Evolutionary conservation across 208 protist genomes (phyloP), one percentile per base, ranked within the genome.

Genomic region (Leishmania braziliensis): DNA sequence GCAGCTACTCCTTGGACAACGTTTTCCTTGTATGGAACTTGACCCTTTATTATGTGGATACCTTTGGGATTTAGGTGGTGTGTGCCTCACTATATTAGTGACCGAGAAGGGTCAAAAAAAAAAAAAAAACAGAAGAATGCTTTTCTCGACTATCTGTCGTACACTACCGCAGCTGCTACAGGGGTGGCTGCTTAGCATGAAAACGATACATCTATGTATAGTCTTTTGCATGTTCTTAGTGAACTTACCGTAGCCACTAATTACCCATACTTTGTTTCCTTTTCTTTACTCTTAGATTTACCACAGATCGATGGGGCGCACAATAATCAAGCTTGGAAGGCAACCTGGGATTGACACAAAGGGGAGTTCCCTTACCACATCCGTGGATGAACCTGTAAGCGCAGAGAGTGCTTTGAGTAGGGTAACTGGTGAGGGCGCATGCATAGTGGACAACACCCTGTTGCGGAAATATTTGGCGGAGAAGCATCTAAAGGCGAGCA

Each of bases 321-420:
- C 81, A 16, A 84, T 84, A 51, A 84, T 84, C 51, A 79, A 80
- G 48, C 60, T 80, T 54, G 48, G 65, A 54, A 39, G 75, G 5
- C 75, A 75, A 36, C 60, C 20, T 20, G 53, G 60, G 4, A 53
- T 60, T 10, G 3, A 8, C 46, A 65, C 53, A 58, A 33, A 48
- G 0, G 56, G 54, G 6, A 20, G 48, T 26, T 2, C 51, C 68
- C 26, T 63, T 58, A 29, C 51, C 26, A 20, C 14, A 16, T 8
- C 46, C 5, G 70, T 39, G 23, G 70, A 75, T 26, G 48, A 75
- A 18, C 14, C 70, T n/a, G 26, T 75, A 56, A 56, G 70, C 14
- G 14, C 48, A 43, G 70, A 75, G 20, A 56, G 50, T 8, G 70
- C 70, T n/a, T 56, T 58, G 48, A 51, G 39, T 4, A 56, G 12